Evolutionary conservation across 805 yeast genomes (phyloP).

Genomic region (Kodamaea fukazawae): DNA sequence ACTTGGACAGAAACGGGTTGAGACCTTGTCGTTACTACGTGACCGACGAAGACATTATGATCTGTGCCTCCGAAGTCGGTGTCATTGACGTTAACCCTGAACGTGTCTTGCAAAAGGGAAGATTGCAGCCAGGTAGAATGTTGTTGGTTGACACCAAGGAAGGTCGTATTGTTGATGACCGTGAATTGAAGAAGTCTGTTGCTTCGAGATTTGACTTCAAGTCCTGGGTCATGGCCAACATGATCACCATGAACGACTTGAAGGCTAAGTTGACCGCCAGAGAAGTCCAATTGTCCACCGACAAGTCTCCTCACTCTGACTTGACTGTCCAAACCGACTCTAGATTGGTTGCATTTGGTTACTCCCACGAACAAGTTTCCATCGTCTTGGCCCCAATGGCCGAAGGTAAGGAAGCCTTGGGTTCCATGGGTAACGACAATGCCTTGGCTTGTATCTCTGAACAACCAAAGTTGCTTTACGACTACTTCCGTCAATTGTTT

Average conservation of each 20-base stretch:
- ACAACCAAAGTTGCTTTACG: slow-evolving; percentile 87
- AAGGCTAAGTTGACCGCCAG: slow-evolving; percentile 51
- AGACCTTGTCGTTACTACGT: slow-evolving; percentile 98
- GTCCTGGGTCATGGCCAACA: slow-evolving; percentile 86
- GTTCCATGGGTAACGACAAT: slow-evolving; percentile 98
- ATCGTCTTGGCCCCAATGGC: slow-evolving; percentile 92
- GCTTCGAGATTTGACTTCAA: slow-evolving; percentile 86
- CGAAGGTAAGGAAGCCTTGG: slow-evolving; percentile 90
- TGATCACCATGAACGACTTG: slow-evolving; percentile 80
- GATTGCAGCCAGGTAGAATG: slow-evolving; percentile 96
- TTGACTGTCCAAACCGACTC: slow-evolving; percentile 73
- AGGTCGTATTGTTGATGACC: slow-evolving; percentile 91
- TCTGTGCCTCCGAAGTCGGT: slow-evolving; percentile 98
- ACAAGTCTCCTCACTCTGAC: slow-evolving; percentile 13
- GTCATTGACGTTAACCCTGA: slow-evolving; percentile 87
- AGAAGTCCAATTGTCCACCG: slow-evolving; percentile 21
- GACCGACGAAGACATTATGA: slow-evolving; percentile 90
- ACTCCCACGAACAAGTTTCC: slow-evolving; percentile 89
- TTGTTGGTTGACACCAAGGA: slow-evolving; percentile 88
- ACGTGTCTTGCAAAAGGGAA: slow-evolving; percentile 82
- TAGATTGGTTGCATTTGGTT: slow-evolving; percentile 81
- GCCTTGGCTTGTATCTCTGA: slow-evolving; percentile 93
- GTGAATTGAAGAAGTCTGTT: slow-evolving; percentile 77
- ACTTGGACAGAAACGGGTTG: slow-evolving; percentile 93
- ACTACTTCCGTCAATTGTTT: slow-evolving; percentile 91